Base-by-base conservation (phyloP, 495 filamentous ascomycete genomes). In the Niebla homalea region DNA sequence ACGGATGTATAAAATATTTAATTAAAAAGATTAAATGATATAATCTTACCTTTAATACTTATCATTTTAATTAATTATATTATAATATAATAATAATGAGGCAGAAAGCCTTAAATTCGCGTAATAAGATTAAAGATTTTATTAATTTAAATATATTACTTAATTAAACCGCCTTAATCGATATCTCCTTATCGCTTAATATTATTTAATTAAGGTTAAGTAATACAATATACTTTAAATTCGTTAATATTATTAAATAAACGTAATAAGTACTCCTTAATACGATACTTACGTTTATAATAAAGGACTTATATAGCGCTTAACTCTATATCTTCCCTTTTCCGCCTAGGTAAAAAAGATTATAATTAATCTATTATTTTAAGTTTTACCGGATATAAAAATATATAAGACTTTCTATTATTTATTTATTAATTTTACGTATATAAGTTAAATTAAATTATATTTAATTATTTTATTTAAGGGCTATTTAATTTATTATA, bases 301-400 rank as follows among this genome's bases (percentile, higher is more conserved):
- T 5, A 5, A 40, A 16, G 11, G 38, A 40, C 11, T 5, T 40
- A 4, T 47, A 47, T 36, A 15, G 6, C 32, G 7, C 20, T 5
- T 14, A 23, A 23, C 32, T 47, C 35, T 19, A 36, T 32, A 15
- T 35, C 32, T 47, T 47, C 20, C 25, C 32, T 6, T 47, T 47
- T 7, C 25, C 20, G 5, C 22, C 32, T 29, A 35, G 16, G 14
- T 47, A 47, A 36, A 15, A 5, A 3, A n/a, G 19, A 16, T 22
- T 47, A 3, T 47, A 47, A 47, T 26, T 47, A 35, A 23, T 32
- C 4, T 47, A 47, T 47, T 47, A 47, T 47, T 21, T 47, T 29
- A 47, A 47, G 3, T 29, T 5, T 7, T 47, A 23, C 10, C 15
- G 14, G 16, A 20, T 47, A 47, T 26, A 23, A 47, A 16, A 35